Evolutionary conservation across 2,329 filamentous ascomycete species (phyloP), one percentile per base, ranked within the genome.

Genomic region (Aurifilum marmelostoma): DNA sequence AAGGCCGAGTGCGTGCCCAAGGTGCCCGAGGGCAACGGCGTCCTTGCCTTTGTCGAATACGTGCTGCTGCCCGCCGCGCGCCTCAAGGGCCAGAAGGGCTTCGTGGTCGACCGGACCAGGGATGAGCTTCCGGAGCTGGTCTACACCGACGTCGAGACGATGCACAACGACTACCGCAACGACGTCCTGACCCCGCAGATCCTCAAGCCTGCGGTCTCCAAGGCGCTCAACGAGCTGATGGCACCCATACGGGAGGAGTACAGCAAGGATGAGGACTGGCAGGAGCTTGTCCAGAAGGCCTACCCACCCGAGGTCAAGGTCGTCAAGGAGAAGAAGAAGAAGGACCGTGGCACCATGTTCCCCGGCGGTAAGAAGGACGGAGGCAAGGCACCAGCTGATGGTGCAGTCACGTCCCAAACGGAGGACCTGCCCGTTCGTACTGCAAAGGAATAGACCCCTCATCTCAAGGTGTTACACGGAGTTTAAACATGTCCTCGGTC

Each of bases 131-230:
- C 96, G 76, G 89, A 93, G 1, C 82, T 97, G 43, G 85, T 94
- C 71, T 98, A 97, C 85, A 88, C 84, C n/a, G 82, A 87, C 69
- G 92, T 97, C 70, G 82, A 88, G 69, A 34, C 92, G 75, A 84
- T 98, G 77, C 89, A 93, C 72, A 87, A 90, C 21, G 95, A 97
- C 79, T 98, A 97, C 82, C 78, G 80, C 68, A 89, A 87, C 65
- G 95, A 98, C 76, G 85, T 92, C 72, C 86, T 97, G 71, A 93
- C 92, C 1, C 96, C 96, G 0, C 94, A 97, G 83, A 82, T 92
- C 16, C 84, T 98, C 65, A 98, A 99, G 83, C 87, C 90, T n/a
- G 93, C 92, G 14, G 89, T 97, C 7, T 87, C 91, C 6, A 85
- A 88, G 65, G 92, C 89, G 12, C 85, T 99, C 27, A 89, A 88